Evolutionary conservation across 1,284 basidiomycete genomes (phyloP).

Genomic region (Apiotrichum gracile): DNA sequence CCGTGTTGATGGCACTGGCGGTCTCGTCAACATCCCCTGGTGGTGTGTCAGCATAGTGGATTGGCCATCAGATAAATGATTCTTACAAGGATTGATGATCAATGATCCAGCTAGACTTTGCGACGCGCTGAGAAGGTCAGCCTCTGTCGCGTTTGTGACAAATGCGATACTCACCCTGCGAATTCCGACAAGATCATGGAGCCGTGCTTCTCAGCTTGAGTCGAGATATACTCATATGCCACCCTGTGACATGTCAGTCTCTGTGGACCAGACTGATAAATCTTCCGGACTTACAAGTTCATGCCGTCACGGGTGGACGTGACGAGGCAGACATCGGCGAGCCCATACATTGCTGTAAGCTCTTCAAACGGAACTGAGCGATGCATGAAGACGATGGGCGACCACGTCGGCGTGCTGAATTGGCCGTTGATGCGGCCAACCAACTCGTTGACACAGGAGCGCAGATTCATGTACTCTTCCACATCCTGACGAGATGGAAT

Average conservation of each 20-base stretch:
- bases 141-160: not conserved
- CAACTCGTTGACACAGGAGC: constrained; percentile 93
- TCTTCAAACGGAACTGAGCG: constrained; percentile 90
- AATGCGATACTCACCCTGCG: constrained; percentile 60
- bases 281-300: constrained; percentile 59
- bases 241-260: constrained; percentile 62
- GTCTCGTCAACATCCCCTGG: constrained; percentile 81
- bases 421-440: constrained; percentile 97
- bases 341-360: constrained; percentile 90
- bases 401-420: constrained; percentile 96
- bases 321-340: constrained; percentile 93
- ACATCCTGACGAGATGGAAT: constrained; percentile 97
- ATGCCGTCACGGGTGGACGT: constrained; percentile 95
- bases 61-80: too few species aligned
- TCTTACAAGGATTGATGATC: constrained; percentile 82
- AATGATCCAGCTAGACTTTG: constrained; percentile 89
- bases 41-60: constrained; percentile 3
- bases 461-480: constrained; percentile 96
- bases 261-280: not conserved
- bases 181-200: constrained; percentile 98
- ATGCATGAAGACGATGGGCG: constrained; percentile 99
- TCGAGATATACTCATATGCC: constrained; percentile 98
- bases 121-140: constrained; percentile 56
- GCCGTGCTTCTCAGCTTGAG: constrained; percentile 85
- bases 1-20: constrained; percentile 90